Base-by-base conservation (phyloP, 1,139 yeast species). In the Magnusiomyces paraingens region DNA sequence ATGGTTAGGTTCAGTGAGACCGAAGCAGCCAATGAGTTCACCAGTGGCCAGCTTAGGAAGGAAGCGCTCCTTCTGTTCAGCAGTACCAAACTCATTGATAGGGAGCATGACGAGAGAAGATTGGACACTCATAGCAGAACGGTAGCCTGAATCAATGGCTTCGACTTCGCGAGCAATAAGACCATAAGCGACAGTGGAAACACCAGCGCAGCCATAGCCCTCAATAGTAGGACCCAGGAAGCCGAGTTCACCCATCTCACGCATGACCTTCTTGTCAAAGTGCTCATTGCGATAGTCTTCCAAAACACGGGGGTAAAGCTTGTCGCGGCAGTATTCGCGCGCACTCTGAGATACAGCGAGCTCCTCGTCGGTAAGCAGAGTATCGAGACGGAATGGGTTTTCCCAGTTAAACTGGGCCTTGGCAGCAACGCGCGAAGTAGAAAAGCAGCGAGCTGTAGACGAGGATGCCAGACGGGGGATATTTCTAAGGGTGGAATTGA, bases 41-140 rank as follows among this genome's bases (percentile, higher is more conserved):
- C 76, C 77, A 20, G 69, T 61, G 4, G 76, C 76, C 50, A 74
- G 67, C 44, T 59, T 59, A 11, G 78, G 77, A 53, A 73, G 62
- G 56, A 68, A 71, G 20, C 74, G 65, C 51, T 73, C 71, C 64
- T 73, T 74, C 60, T 69, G 74, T 58, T 71, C 77, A 52, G 64
- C 66, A 8, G 74, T 66, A 26, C 77, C 77, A 56, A 73, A 73
- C 50, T 62, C 67, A 55, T 68, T 60, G 55, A 73, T 73, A 18
- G 77, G 77, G 50, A 66, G 72, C 78, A 73, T 73, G 35, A 73
- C 77, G 41, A 73, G 66, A 15, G 76, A 73, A n/a, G 75, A 71
- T 62, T 74, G 77, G 17, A 73, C 77, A 52, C 73, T 68, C 73
- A 73, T 71, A 48, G 77, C 77, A 12, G 76, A 71, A 47, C 77